Evolutionary conservation across 805 yeast genomes (phyloP).

Genomic region (Metschnikowia santaceciliae): DNA sequence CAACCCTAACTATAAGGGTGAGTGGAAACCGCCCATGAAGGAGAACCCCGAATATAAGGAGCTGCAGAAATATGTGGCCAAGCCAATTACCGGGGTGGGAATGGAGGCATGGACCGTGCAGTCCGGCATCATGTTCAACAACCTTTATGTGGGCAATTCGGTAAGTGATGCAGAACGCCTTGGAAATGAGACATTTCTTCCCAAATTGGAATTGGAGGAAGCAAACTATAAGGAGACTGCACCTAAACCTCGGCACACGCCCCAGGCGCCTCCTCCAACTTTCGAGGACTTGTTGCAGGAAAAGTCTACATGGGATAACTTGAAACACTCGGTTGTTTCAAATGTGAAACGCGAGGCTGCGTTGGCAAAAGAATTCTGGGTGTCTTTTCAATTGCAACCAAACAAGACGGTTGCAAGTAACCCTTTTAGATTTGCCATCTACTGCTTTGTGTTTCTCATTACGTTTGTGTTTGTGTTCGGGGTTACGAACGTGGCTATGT

Average conservation of each 20-base stretch:
- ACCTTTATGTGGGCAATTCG: slow-evolving; percentile 81
- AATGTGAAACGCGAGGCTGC: slow-evolving; percentile 17
- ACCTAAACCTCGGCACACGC: slow-evolving; percentile 40
- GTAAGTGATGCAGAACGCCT: slow-evolving; percentile 78
- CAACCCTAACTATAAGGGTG: slow-evolving; percentile 79
- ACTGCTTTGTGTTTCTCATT: slow-evolving; percentile 40
- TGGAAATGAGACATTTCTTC: slow-evolving; percentile 70
- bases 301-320: slow-evolving; percentile 4
- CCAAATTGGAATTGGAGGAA: slow-evolving; percentile 52
- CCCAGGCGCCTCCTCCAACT: slow-evolving; percentile 42
- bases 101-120: slow-evolving; percentile 91
- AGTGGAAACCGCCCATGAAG: slow-evolving; percentile 65
- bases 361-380: slow-evolving; percentile 30
- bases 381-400: slow-evolving; percentile 44
- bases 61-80: slow-evolving; percentile 48
- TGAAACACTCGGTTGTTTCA: neutral
- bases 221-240: slow-evolving; percentile 35
- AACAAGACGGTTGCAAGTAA: slow-evolving; percentile 37
- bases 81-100: slow-evolving; percentile 72
- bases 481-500: slow-evolving; percentile 34
- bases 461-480: slow-evolving; percentile 43
- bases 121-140: slow-evolving; percentile 68
- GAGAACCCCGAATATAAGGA: slow-evolving; percentile 68
- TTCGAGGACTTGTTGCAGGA: slow-evolving; percentile 33
- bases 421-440: slow-evolving; percentile 50